Evolutionary conservation across 2,329 filamentous ascomycete genomes (phyloP), one percentile per base, ranked within the genome.

Genomic region (Sarocladium brachiariae): DNA sequence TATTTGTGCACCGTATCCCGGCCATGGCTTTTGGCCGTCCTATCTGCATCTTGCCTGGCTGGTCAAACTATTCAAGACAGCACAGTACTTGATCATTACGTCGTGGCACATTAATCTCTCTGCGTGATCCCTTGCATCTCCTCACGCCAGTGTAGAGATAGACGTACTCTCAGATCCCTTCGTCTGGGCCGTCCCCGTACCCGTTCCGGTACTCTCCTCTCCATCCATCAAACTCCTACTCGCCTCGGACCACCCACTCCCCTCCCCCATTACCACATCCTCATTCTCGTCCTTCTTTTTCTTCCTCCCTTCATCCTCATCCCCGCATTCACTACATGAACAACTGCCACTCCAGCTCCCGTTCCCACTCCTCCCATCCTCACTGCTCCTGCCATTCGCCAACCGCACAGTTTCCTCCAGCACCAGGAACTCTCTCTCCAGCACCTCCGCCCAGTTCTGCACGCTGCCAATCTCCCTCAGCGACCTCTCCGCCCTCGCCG

Each of bases 361-460:
- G 9, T 50, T 45, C 18, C 37, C n/a, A 37, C 23, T 46, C 52
- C 8, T 14, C 9, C 47, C 53, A 9, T 50, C 51, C 6, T 21
- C 51, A 51, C 56, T 46, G 50, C 50, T 53, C 34, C 59, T 60
- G 45, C 62, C 63, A 47, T 67, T 70, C 2, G 77, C 81, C 51
- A 84, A 62, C 57, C 80, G 67, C 58, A 86, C 63, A 37, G 81
- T 85, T 73, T 86, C 81, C 64, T 83, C 80, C 6, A 86, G 62
- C 39, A 83, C 75, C 51, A 84, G 55, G 56, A 86, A 82, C 57
- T 84, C 80, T 53, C 80, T 66, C 73, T 84, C 87, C 61, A 92
- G 73, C 68, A 90, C 81, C 75, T 93, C 88, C 19, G 87, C 86
- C 87, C 87, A 93, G 65, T 91, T 91, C 73, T 92, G 87, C 62